Conservation (phyloP, 306 rosid species). For the Medicago lupulina region DNA sequence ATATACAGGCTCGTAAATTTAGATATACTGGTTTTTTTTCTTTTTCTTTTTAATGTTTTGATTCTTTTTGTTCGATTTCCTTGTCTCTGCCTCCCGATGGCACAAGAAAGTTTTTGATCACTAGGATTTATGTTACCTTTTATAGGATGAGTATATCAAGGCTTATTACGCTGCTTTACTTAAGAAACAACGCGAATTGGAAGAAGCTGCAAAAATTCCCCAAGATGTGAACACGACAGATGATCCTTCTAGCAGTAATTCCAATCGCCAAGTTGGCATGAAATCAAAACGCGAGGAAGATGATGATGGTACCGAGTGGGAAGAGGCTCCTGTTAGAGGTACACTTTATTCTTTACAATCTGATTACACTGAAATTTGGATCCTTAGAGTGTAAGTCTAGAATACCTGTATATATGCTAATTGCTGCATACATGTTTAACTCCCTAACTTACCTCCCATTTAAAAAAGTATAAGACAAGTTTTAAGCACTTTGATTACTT, state of each 20-base stretch:
- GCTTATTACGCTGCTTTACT: conserved; percentile 87
- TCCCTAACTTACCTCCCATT: neutral
- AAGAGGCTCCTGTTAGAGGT: conserved; percentile 80
- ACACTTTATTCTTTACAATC: neutral
- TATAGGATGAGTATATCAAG: conserved; percentile 84
- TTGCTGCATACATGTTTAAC: conserved; percentile 17
- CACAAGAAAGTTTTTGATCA: neutral
- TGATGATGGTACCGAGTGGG: conserved; percentile 79
- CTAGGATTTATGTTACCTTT: conserved; percentile 22
- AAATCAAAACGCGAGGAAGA: conserved; percentile 77
- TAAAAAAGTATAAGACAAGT: neutral
- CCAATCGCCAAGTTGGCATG: conserved; percentile 69
- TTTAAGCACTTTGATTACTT: conserved; percentile 2
- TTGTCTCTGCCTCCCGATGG: conserved; percentile 10
- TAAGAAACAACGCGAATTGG: conserved; percentile 71
- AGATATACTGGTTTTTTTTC: no score
- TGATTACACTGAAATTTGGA: conserved; percentile 18
- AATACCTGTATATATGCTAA: conserved; percentile 29
- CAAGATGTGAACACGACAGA: conserved; percentile 40
- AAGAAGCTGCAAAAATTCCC: conserved; percentile 64
- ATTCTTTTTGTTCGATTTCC: conserved; percentile 13
- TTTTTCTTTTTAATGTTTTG: conserved; percentile 16
- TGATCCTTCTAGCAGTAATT: conserved; percentile 48
- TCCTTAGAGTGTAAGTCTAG: conserved; percentile 27
- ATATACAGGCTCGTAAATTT: conserved; percentile 58